These are phyloP conservation scores for Phytopythium montanum DNA, from an alignment of 352 stramenopile genomes.

Conservation along the genomic window DNA sequence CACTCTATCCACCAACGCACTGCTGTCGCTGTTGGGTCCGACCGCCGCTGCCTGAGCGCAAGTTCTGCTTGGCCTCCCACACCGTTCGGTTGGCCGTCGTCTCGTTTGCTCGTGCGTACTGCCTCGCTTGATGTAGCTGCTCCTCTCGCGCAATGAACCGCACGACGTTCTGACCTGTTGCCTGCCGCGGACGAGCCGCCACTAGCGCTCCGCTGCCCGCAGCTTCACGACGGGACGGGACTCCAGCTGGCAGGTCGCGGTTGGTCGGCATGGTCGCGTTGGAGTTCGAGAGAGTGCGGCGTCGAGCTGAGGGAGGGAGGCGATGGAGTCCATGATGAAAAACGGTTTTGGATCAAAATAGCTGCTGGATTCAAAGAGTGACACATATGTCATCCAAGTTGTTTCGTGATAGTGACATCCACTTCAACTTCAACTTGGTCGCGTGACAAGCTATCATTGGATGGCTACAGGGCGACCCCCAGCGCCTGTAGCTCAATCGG, in stretches of 20 bases:
- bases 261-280: conserved; percentile 38
- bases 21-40: conserved; percentile 53
- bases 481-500: not conserved
- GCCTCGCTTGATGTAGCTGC: conserved; percentile 56
- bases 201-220: conserved; percentile 5
- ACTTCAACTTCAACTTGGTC: not conserved
- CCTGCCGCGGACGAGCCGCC: conserved; percentile 29
- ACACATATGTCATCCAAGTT: not conserved
- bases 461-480: not conserved
- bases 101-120: conserved; percentile 52
- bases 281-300: not conserved
- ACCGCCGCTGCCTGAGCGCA: conserved; percentile 43
- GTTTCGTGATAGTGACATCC: not conserved
- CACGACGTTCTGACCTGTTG: conserved; percentile 57
- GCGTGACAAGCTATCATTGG: not conserved
- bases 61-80: conserved; percentile 79
- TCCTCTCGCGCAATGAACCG: conserved; percentile 77
- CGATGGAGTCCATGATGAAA: not conserved
- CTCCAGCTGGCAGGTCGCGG: conserved; percentile 44
- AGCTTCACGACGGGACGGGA: conserved; percentile 29
- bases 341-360: conserved; percentile 1
- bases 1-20: conserved; percentile 17
- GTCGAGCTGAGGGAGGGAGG: too few species aligned
- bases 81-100: conserved; percentile 42
- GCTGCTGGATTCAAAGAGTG: not conserved